Base-by-base conservation (phyloP, 805 yeast genomes). In the Jamesozyma rosinii region DNA sequence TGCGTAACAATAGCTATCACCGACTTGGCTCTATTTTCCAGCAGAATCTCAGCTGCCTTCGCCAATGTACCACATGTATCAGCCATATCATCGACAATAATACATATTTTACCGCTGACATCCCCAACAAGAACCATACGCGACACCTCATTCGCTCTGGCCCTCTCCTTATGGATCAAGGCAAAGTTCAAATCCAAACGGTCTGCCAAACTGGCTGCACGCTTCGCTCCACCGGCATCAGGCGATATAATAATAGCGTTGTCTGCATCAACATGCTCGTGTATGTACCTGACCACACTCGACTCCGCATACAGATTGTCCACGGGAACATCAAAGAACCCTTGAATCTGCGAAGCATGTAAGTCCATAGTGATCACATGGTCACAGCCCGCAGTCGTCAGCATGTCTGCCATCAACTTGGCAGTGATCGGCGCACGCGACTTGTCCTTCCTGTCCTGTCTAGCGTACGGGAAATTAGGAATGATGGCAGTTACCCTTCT, bases 21-120 rank as follows among this genome's bases (percentile, higher is more conserved):
- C 43, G 77, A 71, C 54, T 76, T 70, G 38, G 90, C 90, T 32
- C 74, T 74, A 54, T 82, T 79, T 24, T 76, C 79, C 45, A 83
- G 59, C 43, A 83, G 67, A n/a, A 81, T 76, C 49, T 83, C 89
- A 17, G 88, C 85, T 31, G 92, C 92, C 63, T 83, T 83, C 41
- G 81, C 83, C 49, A 83, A 67, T n/a, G 94, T 83, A 48, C 92
- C 94, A 67, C 94, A 83, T 14, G 94, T 83, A 60, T 83, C 94
- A 37, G 92, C 92, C 88, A 83, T 83, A 63, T 83, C 94, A 65
- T 83, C 94, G 38, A 83, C 84, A 53, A 83, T 76, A 44, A 83
- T 69, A 67, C 92, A 83, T 38, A 78, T 70, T 63, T 83, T 83
- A 47, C 76, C 81, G 2, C 79, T 66, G 33, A 83, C 94, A 66